Percentiles rank a stretch among this genome's conserved stretches.
Evolutionary conservation across 805 yeast species (phyloP).

Genomic region (Candida ortonii): DNA sequence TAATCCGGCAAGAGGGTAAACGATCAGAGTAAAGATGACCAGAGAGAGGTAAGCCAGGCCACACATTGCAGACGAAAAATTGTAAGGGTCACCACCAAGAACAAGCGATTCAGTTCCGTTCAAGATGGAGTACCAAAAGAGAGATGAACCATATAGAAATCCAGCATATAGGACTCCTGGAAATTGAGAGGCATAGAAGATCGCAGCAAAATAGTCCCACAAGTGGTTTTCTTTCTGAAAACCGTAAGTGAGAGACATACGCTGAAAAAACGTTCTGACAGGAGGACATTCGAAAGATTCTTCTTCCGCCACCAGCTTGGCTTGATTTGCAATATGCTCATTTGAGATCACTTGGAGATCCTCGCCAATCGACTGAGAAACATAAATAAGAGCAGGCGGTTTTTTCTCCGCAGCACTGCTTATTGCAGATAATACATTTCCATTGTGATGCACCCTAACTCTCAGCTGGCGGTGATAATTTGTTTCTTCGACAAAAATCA

Average conservation of each 20-base stretch:
- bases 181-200: constrained; percentile 40
- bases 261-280: constrained; percentile 40
- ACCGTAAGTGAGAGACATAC: constrained; percentile 42
- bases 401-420: constrained; percentile 22
- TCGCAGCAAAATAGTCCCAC: constrained; percentile 33
- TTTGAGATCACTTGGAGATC: constrained; percentile 18
- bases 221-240: constrained; percentile 29
- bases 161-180: constrained; percentile 65
- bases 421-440: constrained; percentile 21
- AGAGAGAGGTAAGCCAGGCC: constrained; percentile 57
- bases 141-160: constrained; percentile 46
- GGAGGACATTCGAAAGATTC: constrained; percentile 23
- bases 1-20: constrained; percentile 47
- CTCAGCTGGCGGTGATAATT: constrained; percentile 38
- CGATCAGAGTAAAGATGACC: constrained; percentile 42
- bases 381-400: constrained; percentile 11
- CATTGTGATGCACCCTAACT: constrained; percentile 26
- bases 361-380: too few relatives aligned
- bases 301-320: constrained; percentile 25
- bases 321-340: constrained; percentile 32
- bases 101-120: constrained; percentile 48
- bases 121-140: constrained; percentile 47
- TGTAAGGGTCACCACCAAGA: constrained; percentile 47
- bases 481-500: constrained; percentile 55
- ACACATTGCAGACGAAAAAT: constrained; percentile 43